Evolutionary conservation across 495 filamentous ascomycete species (phyloP).

Genomic region (Neurospora pannonica): DNA sequence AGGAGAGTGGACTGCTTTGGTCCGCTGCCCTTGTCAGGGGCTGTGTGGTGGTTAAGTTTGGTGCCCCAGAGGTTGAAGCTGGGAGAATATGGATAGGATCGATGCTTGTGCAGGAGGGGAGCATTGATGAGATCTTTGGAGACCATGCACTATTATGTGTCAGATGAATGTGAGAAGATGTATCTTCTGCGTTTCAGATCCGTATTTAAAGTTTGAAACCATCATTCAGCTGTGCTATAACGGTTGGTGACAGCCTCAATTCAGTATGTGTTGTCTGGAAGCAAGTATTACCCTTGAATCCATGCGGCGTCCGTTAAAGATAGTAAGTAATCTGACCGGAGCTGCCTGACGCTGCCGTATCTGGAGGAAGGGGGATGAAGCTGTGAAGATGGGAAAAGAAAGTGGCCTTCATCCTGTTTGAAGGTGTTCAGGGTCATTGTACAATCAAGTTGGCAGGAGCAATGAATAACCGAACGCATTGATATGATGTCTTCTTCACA

Average conservation of each 20-base stretch:
- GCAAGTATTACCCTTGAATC: background rate
- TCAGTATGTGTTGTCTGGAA: background rate
- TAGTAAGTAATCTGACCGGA: background rate
- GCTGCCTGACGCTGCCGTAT: background rate
- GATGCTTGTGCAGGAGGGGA: conserved; percentile 43
- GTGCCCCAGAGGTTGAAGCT: conserved; percentile 41
- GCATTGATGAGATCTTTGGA: conserved; percentile 37
- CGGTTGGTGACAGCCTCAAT: background rate
- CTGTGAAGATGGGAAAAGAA: background rate
- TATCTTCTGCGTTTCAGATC: background rate
- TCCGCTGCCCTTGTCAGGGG: conserved; percentile 75
- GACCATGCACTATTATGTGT: conserved; percentile 45
- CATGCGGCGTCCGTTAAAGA: background rate
- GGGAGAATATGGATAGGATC: conserved; percentile 41
- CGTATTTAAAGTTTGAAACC: background rate
- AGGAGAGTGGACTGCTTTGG: conserved; percentile 59
- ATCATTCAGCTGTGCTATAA: background rate
- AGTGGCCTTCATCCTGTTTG: background rate
- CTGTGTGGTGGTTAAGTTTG: conserved; percentile 84
- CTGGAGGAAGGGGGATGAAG: background rate
- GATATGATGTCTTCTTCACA: background rate
- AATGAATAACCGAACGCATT: background rate
- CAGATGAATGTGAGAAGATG: conserved; percentile 13
- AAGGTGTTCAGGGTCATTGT: background rate
- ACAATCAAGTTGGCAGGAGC: background rate